phyloP scores from a whole-genome alignment of 306 rosid genomes.

The Cyamopsis tetragonoloba region DNA sequence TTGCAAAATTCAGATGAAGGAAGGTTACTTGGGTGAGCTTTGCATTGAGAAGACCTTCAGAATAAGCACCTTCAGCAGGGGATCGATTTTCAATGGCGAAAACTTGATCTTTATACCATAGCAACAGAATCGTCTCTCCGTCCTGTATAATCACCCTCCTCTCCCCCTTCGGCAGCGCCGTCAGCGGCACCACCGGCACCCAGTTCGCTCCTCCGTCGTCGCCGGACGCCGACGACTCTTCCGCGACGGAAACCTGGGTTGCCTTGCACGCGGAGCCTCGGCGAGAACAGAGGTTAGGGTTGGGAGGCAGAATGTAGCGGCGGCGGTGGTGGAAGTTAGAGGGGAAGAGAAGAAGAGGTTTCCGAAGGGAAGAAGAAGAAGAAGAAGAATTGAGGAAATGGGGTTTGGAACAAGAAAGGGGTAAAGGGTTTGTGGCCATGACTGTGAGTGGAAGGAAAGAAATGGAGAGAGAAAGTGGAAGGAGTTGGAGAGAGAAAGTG shows the following conservation, averaged over 20 bases:
- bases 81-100: slow-evolving; percentile 86
- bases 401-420: slow-evolving; percentile 35
- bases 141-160: slow-evolving; percentile 89
- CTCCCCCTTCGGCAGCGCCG: slow-evolving; percentile 90
- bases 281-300: neutral
- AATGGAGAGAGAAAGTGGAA: neutral
- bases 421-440: slow-evolving; percentile 43
- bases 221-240: slow-evolving; percentile 54
- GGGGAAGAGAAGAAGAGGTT: slow-evolving; percentile 12
- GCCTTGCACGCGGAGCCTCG: slow-evolving; percentile 46
- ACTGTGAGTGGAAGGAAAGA: neutral
- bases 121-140: slow-evolving; percentile 56
- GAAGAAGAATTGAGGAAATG: slow-evolving; percentile 22
- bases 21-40: slow-evolving; percentile 74
- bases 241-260: slow-evolving; percentile 57
- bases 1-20: neutral
- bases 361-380: neutral
- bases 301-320: neutral
- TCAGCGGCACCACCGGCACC: slow-evolving; percentile 87
- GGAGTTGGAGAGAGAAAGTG: neutral
- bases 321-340: neutral
- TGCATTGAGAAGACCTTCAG: slow-evolving; percentile 84
- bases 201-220: slow-evolving; percentile 42
- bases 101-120: slow-evolving; percentile 79
- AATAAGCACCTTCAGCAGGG: slow-evolving; percentile 97